Evolutionary conservation across 352 stramenopile species (phyloP).

Genomic region (Globisporangium viniferum): DNA sequence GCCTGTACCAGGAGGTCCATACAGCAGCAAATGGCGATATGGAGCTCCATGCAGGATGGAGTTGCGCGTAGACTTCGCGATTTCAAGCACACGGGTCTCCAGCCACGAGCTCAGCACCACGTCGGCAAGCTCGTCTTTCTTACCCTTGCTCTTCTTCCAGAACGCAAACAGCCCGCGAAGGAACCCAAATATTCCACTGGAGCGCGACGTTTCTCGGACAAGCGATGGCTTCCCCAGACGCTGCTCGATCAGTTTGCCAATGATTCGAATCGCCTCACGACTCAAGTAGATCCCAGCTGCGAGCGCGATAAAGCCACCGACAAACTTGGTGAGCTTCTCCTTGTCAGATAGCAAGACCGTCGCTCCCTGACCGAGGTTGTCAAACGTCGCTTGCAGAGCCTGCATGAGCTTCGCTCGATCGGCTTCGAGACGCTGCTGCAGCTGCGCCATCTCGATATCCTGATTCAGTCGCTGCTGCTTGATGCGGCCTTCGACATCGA

Average conservation of each 20-base stretch:
- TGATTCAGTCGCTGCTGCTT: conserved; percentile 66
- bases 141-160: conserved; percentile 23
- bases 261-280: conserved; percentile 54
- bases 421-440: conserved; percentile 55
- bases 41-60: conserved; percentile 58
- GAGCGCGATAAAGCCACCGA: conserved; percentile 55
- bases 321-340: conserved; percentile 55
- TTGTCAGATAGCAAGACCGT: conserved; percentile 54
- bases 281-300: conserved; percentile 61
- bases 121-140: conserved; percentile 47
- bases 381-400: conserved; percentile 61
- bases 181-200: conserved; percentile 45
- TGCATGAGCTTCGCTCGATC: conserved; percentile 66
- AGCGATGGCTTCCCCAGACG: conserved; percentile 67
- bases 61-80: conserved; percentile 59
- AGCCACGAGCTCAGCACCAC: conserved; percentile 52
- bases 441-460: conserved; percentile 69
- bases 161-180: conserved; percentile 23
- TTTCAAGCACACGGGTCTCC: conserved; percentile 62
- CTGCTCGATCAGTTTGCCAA: conserved; percentile 59
- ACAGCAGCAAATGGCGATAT: conserved; percentile 82
- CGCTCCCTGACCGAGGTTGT: conserved; percentile 60
- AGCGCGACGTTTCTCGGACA: conserved; percentile 62
- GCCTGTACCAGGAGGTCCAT: conserved; percentile 78
- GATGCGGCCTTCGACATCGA: conserved; percentile 66